Conservation (phyloP, 208 protist genomes). For the Borovskyia barvae region DNA sequence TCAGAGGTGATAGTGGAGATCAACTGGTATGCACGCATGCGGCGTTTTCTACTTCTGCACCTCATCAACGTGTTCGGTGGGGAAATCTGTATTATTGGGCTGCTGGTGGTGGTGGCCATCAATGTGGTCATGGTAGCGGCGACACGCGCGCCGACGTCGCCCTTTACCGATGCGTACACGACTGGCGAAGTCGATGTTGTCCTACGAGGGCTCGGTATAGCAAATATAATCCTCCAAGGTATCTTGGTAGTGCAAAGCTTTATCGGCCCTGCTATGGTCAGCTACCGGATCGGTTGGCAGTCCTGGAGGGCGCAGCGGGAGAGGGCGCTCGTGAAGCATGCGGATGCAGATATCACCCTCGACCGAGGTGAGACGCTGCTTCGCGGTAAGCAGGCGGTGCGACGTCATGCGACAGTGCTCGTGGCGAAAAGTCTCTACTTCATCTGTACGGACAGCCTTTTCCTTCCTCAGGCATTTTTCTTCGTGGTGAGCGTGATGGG, state of each 20-base stretch:
- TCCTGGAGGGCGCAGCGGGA: constrained; percentile 31
- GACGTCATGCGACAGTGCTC: constrained; percentile 16
- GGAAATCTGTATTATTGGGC: constrained; percentile 37
- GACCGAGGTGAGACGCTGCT: constrained; percentile 25
- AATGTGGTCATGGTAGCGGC: constrained; percentile 55
- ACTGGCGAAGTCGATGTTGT: constrained; percentile 16
- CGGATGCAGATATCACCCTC: constrained; percentile 31
- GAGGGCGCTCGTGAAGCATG: constrained; percentile 19
- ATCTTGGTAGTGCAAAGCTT: constrained; percentile 36
- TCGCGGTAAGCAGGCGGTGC: constrained; percentile 10
- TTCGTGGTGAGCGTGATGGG: constrained; percentile 51
- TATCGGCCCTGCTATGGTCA: constrained; percentile 36
- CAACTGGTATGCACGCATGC: constrained; percentile 41
- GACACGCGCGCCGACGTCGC: constrained; percentile 35
- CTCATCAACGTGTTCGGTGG: constrained; percentile 42
- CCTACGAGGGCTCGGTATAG: constrained; percentile 33
- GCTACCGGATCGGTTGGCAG: constrained; percentile 37
- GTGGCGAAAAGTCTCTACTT: constrained; percentile 19
- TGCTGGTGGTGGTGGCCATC: constrained; percentile 41
- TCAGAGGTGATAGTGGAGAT: constrained; percentile 54
- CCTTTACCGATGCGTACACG: constrained; percentile 30
- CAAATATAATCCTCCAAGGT: constrained; percentile 38
- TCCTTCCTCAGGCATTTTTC: constrained; percentile 43
- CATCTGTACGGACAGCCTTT: constrained; percentile 22
- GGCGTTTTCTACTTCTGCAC: constrained; percentile 24